Evolutionary conservation across 2,329 filamentous ascomycete species (phyloP), one percentile per base, ranked within the genome.

Genomic region (Arthrobotrys megalospora): DNA sequence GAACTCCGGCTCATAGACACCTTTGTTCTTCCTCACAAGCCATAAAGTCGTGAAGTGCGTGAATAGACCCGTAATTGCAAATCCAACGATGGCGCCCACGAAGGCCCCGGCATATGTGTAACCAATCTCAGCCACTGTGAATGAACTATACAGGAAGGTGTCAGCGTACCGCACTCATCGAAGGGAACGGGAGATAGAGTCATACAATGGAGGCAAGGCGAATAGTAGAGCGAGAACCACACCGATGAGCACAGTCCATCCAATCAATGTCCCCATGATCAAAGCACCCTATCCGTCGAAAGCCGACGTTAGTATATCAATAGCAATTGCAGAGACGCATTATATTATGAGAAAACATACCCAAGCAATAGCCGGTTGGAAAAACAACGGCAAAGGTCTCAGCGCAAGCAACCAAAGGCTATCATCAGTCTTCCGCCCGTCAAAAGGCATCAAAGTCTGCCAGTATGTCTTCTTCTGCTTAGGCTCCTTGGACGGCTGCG

Each of bases 211-310:
- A 24, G 58, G 71, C 34, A 63, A 50, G 50, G 47, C 76, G 65
- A 81, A 80, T 19, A 82, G 70, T 41, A 69, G 53, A n/a, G 91
- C 92, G 53, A 96, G 86, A 80, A 96, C 90, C 78, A 96, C 91
- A 71, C 93, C 92, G 80, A 97, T 95, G 82, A 97, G 93, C 14
- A 97, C 93, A 0, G 94, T 97, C 94, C 95, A 98, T 80, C 94
- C 95, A 82, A 97, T 97, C 82, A 97, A 89, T 3, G 92, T 90
- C 14, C 94, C 94, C 73, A 79, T 79, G 68, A 73, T 79, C 63
- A 79, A 64, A 28, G 68, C 38, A n/a, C 76, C 76, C 88, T 77
- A 71, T 71, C 14, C 71, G 71, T 64, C 19, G 47, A 60, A 55
- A 76, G 58, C 72, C 72, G 52, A 45, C 52, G 68, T 69, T 58